These are phyloP conservation scores for Dryas alaskensis DNA, from an alignment of 306 rosid genomes.

Conservation along the genomic window DNA sequence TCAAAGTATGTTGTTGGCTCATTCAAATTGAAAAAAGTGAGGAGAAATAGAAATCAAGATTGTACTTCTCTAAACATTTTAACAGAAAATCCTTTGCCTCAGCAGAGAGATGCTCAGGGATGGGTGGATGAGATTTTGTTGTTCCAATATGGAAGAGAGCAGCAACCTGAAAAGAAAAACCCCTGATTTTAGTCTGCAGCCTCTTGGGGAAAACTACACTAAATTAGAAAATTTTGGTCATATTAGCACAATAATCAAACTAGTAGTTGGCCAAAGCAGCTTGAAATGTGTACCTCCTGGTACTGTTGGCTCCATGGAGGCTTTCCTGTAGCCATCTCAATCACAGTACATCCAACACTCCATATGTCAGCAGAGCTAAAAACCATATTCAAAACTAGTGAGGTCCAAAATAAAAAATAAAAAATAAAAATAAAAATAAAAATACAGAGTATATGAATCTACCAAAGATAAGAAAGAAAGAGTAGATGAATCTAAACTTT, in stretches of 20 bases:
- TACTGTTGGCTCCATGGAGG: slow-evolving; percentile 99
- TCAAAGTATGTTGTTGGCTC: background rate
- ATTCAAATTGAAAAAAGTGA: slow-evolving; percentile 6
- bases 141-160: slow-evolving; percentile 88
- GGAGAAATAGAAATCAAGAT: slow-evolving; percentile 19
- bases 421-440: background rate
- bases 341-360: slow-evolving; percentile 97
- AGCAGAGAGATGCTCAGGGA: slow-evolving; percentile 82
- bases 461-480: background rate
- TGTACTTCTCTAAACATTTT: slow-evolving; percentile 79
- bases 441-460: background rate
- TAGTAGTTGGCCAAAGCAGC: slow-evolving; percentile 14
- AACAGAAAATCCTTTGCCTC: slow-evolving; percentile 86
- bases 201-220: slow-evolving; percentile 1
- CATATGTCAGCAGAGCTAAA: slow-evolving; percentile 92
- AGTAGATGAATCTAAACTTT: background rate
- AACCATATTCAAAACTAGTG: slow-evolving; percentile 25
- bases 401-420: slow-evolving; percentile 24
- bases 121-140: slow-evolving; percentile 93
- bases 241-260: slow-evolving; percentile 7
- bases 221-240: slow-evolving; percentile 11
- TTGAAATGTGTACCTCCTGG: slow-evolving; percentile 65
- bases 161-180: slow-evolving; percentile 62
- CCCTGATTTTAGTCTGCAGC: slow-evolving; percentile 22
- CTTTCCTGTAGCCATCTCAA: slow-evolving; percentile 98